Evolutionary conservation across 73 alveolate genomes (phyloP).

Genomic region (Tetrahymena thermophila): DNA sequence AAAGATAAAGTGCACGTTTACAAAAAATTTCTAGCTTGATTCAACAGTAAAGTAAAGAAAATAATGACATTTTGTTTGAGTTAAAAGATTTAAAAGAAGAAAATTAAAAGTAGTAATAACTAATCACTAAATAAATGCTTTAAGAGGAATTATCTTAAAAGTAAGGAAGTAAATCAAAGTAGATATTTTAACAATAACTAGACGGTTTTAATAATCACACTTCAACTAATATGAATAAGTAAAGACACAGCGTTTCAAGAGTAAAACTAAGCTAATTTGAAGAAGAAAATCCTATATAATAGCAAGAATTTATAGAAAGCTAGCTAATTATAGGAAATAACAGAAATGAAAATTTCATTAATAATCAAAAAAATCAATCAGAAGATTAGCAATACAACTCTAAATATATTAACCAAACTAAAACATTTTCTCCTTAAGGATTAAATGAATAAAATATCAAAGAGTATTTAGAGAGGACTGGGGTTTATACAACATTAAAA

Average conservation of each 20-base stretch:
- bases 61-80: neutral
- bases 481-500: neutral
- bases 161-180: neutral
- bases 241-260: neutral
- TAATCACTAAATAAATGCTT: neutral
- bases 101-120: neutral
- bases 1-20: neutral
- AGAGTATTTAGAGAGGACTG: neutral
- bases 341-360: neutral
- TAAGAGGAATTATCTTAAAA: neutral
- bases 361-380: neutral
- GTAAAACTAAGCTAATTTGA: neutral
- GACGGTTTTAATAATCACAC: neutral
- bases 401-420: neutral
- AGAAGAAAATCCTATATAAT: neutral
- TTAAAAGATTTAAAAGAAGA: neutral
- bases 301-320: neutral
- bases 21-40: neutral
- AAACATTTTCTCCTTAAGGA: neutral
- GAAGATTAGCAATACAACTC: neutral
- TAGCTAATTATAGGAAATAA: neutral
- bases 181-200: neutral
- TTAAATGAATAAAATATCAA: neutral
- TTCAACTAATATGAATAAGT: neutral
- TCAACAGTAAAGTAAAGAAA: neutral